Evolutionary conservation across 768 basidiomycete genomes (phyloP).

Genomic region (Collybiopsis confluens): DNA sequence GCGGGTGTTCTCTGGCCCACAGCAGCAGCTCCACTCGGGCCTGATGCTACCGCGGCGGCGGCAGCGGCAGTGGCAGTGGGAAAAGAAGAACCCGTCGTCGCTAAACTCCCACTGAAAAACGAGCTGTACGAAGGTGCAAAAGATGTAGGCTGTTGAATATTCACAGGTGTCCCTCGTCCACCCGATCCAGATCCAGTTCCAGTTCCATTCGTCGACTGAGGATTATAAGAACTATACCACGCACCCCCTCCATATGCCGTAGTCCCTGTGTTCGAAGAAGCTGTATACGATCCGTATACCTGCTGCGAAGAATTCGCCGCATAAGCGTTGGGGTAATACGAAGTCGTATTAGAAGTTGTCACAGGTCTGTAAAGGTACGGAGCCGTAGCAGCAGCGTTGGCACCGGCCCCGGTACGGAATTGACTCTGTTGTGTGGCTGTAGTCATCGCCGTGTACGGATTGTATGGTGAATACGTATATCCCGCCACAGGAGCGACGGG

Average conservation of each 20-base stretch:
- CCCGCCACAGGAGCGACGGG: slow-evolving; percentile 9
- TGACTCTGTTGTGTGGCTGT: slow-evolving; percentile 16
- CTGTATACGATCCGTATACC: background rate
- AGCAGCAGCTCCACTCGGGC: slow-evolving; percentile 31
- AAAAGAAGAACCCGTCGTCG: slow-evolving; percentile 6
- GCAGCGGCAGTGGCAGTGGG: slow-evolving; percentile 22
- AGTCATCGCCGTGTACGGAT: slow-evolving; percentile 34
- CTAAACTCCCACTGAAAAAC: background rate
- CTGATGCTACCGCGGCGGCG: slow-evolving; percentile 23
- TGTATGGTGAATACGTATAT: slow-evolving; percentile 11
- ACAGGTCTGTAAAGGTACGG: slow-evolving; percentile 7
- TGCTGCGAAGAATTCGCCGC: background rate
- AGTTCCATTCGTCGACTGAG: slow-evolving; percentile 21
- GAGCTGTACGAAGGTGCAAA: slow-evolving; percentile 7
- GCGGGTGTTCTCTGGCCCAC: slow-evolving; percentile 39
- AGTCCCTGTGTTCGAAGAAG: background rate
- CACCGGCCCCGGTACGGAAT: slow-evolving; percentile 1
- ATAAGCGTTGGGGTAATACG: background rate
- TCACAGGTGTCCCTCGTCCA: slow-evolving; percentile 32
- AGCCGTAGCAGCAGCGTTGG: background rate
- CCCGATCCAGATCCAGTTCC: slow-evolving; percentile 11
- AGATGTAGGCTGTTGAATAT: slow-evolving; percentile 26
- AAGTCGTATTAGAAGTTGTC: background rate
- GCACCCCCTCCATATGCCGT: background rate
- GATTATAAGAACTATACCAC: slow-evolving; percentile 30